These are phyloP conservation scores for Marsdenia floribunda DNA, from an alignment of 257 asterid species.

Conservation along the genomic window DNA sequence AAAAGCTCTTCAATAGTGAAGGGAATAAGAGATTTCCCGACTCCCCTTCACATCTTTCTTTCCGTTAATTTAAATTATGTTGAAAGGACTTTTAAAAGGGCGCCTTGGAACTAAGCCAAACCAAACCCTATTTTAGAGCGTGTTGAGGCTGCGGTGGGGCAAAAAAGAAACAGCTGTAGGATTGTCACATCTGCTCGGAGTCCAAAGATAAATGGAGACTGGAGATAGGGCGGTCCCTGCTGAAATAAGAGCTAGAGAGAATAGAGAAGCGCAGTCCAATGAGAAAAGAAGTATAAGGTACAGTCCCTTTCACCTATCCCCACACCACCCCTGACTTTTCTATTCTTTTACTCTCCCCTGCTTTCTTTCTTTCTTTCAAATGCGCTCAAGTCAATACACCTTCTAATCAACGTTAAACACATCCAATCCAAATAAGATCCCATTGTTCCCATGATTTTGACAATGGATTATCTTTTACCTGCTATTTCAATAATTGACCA, in stretches of 20 bases:
- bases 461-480: not conserved
- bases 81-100: not conserved
- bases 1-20: too few relatives aligned
- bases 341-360: not conserved
- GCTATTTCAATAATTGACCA: not conserved
- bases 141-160: not conserved
- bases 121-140: not conserved
- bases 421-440: not conserved
- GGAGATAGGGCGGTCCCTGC: slow-evolving; percentile 26
- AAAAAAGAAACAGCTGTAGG: slow-evolving; percentile 20
- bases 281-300: not conserved
- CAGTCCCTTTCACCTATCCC: slow-evolving; percentile 23
- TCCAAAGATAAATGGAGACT: slow-evolving; percentile 18
- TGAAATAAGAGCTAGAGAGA: not conserved
- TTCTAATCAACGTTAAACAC: slow-evolving; percentile 3
- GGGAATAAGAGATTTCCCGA: too few relatives aligned
- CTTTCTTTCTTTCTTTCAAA: not conserved
- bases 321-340: slow-evolving; percentile 18
- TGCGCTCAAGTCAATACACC: not conserved
- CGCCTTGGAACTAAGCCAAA: not conserved
- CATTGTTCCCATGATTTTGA: not conserved
- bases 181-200: slow-evolving; percentile 20
- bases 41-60: not conserved
- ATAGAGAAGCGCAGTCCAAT: not conserved
- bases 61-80: not conserved